Evolutionary conservation across 2,329 filamentous ascomycete genomes (phyloP), one percentile per base, ranked within the genome.

Genomic region (Hyphodiscus sp.): DNA sequence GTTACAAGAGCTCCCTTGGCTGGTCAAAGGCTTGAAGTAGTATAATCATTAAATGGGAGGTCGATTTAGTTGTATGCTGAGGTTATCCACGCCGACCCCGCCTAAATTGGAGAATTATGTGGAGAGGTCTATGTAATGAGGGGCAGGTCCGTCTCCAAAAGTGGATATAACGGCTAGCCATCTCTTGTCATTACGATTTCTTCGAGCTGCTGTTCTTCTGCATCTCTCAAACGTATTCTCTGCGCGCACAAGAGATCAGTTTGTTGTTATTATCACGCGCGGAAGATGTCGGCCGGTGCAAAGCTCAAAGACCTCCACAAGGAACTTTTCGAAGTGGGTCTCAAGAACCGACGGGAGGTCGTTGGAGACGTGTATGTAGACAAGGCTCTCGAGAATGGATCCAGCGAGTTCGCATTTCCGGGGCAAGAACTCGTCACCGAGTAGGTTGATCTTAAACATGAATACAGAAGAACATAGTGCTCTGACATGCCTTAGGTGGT

Each of bases 391-490:
- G 70, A 71, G n/a, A 77, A 77, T 52, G 78, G 77, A 2, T 74
- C 78, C 0, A 78, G 76, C 10, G 76, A 80, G n/a, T 86, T 85
- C 67, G 73, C 80, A 1, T 70, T 73, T 41, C 78, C 82, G 0
- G 79, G 80, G 60, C 82, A 86, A 67, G 78, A 85, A 59, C 73
- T 83, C 41, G 76, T 83, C 1, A 85, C 82, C 0, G 82, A 85
- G 18, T 38, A n/a, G 16, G 33, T 38, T 38, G 11, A 15, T 38
- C 2, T 15, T 13, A 13, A 38, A 4, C 13, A n/a, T n/a, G 33
- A 38, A 38, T n/a, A 4, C 16, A n/a, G 16, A 38, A n/a, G 11
- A n/a, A 13, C 5, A 15, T 38, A 4, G 5, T 2, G 11, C 16
- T 2, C 33, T 38, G 16, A 38, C 33, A 38, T 4, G 33, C 11